A percentile compares a stretch with the other conserved stretches of the same genome.
Conservation (phyloP, 139 green algal genomes). For the Coelastrella sp. region DNA sequence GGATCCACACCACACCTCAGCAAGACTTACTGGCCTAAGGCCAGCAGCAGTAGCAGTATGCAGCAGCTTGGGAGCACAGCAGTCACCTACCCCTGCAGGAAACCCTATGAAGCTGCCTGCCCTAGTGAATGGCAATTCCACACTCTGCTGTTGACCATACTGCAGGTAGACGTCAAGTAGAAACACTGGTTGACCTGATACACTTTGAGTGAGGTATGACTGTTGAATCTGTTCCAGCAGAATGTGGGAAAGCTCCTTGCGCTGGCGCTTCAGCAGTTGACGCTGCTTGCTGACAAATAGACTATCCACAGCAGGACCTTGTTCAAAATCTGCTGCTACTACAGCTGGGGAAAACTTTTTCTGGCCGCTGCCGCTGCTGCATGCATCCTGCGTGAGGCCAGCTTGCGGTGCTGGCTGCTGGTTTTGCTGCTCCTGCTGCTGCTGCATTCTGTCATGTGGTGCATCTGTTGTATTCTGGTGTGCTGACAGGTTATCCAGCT, state of each 20-base stretch:
- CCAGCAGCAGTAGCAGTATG: constrained; percentile 42
- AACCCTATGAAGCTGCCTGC: constrained; percentile 38
- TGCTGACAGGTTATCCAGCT: neutral
- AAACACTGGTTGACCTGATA: neutral
- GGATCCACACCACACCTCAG: constrained; percentile 61
- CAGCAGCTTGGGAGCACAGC: constrained; percentile 66
- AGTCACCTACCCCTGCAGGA: constrained; percentile 62
- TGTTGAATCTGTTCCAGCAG: constrained; percentile 49
- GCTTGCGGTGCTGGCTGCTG: neutral
- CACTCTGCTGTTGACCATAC: neutral
- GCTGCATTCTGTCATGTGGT: neutral
- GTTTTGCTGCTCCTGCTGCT: neutral
- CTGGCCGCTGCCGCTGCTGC: neutral
- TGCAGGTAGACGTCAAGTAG: constrained; percentile 47
- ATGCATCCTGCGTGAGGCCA: neutral
- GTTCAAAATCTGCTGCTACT: too few relatives aligned
- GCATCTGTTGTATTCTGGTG: neutral
- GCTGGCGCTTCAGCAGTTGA: constrained; percentile 45
- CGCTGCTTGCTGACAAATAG: constrained; percentile 38
- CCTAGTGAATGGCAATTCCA: neutral
- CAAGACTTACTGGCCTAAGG: constrained; percentile 41
- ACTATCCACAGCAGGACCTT: neutral
- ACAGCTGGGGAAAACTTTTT: too few relatives aligned
- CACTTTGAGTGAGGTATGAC: constrained; percentile 32
- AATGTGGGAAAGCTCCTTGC: constrained; percentile 48